A percentile compares a stretch with the other conserved stretches of the same genome.
Conservation (phyloP, 352 stramenopile genomes). For the Pythium monospermum region DNA sequence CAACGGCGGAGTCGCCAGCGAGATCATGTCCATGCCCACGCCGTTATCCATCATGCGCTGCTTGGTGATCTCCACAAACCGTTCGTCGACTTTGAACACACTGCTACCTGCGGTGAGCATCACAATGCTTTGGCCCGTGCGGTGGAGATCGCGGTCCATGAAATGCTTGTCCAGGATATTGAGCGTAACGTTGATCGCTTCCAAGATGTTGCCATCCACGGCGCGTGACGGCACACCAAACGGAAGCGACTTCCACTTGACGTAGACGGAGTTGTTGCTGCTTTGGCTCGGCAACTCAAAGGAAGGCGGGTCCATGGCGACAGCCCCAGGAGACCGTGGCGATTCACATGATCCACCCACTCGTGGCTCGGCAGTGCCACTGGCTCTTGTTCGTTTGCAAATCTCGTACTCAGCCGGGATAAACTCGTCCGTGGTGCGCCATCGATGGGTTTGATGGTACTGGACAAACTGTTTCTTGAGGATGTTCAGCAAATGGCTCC, state of each 20-base stretch:
- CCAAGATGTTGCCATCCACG: slow-evolving; percentile 95
- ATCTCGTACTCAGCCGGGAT: slow-evolving; percentile 57
- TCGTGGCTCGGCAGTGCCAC: not conserved
- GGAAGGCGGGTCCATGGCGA: not conserved
- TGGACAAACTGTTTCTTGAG: slow-evolving; percentile 94
- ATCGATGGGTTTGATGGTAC: slow-evolving; percentile 84
- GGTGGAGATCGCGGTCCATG: slow-evolving; percentile 95
- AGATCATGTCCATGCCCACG: slow-evolving; percentile 98
- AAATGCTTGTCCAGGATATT: slow-evolving; percentile 99
- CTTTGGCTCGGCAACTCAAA: not conserved
- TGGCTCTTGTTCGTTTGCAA: slow-evolving; percentile 12
- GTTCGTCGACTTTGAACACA: slow-evolving; percentile 95
- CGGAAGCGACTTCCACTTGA: slow-evolving; percentile 58
- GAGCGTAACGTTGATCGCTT: slow-evolving; percentile 98
- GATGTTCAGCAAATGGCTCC: slow-evolving; percentile 80
- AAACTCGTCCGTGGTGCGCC: slow-evolving; percentile 45
- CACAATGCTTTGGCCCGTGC: slow-evolving; percentile 95
- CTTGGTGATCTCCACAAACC: slow-evolving; percentile 94
- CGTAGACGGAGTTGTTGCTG: slow-evolving; percentile 15
- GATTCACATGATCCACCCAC: not conserved
- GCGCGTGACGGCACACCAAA: slow-evolving; percentile 87
- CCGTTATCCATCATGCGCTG: slow-evolving; percentile 99
- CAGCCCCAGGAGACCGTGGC: not conserved
- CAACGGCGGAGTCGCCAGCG: slow-evolving; percentile 90
- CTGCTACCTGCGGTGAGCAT: slow-evolving; percentile 94